phyloP scores from a whole-genome alignment of 352 stramenopile species.

The Phytopythium boreale region DNA sequence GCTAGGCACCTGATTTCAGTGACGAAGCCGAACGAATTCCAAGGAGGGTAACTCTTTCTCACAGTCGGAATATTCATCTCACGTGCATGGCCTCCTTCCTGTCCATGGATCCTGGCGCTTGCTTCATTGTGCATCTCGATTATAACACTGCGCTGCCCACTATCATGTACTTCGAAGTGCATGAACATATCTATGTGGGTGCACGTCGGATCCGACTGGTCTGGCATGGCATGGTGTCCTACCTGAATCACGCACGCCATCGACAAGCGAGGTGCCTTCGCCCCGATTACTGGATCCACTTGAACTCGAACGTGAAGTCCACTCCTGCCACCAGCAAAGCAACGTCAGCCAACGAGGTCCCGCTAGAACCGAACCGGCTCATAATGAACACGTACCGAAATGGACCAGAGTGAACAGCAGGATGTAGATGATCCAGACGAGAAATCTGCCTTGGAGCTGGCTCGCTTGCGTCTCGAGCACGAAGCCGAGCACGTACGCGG shows the following conservation, averaged over 20 bases:
- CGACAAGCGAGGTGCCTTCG: not conserved
- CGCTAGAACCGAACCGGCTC: not conserved
- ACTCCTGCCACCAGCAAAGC: conserved; percentile 3
- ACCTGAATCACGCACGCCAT: not conserved
- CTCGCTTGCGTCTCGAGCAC: conserved; percentile 32
- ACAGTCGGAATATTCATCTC: too few relatives aligned
- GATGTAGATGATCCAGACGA: conserved; percentile 29
- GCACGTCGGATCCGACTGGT: not conserved
- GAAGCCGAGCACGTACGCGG: conserved; percentile 32
- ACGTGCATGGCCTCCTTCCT: too few relatives aligned
- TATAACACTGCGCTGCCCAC: too few relatives aligned
- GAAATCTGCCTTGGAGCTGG: conserved; percentile 17
- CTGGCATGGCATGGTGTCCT: too few relatives aligned
- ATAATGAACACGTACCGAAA: conserved; percentile 16
- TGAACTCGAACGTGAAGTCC: conserved; percentile 17
- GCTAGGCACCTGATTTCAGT: not conserved
- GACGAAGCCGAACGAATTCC: not conserved
- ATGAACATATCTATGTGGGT: too few relatives aligned
- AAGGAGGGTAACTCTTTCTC: too few relatives aligned
- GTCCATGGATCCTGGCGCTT: too few relatives aligned
- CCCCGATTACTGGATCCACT: conserved; percentile 5
- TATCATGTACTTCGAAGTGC: too few relatives aligned
- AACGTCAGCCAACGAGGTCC: not conserved
- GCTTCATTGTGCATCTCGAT: too few relatives aligned
- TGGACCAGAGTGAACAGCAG: conserved; percentile 24